Base-by-base conservation (phyloP, 345 rosid species). In the Boechera divaricarpa region DNA sequence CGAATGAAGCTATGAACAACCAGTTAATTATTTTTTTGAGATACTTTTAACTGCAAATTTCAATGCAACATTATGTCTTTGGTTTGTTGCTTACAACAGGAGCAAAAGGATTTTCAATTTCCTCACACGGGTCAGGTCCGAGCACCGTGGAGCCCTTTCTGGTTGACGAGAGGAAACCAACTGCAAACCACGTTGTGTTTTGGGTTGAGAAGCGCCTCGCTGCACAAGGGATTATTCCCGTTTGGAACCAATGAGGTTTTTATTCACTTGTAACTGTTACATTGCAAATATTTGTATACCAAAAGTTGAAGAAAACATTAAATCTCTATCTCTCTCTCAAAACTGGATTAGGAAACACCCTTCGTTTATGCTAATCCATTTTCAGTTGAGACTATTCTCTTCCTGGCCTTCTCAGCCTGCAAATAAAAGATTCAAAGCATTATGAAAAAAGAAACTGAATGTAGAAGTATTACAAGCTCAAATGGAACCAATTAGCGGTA, bases 61-160 rank as follows among this genome's bases (percentile, higher is more conserved):
- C 3, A 60, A 32, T 60, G 63, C 41, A 7, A 16, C 24, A 36
- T 35, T 16, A 24, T 76, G 11, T 65, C 4, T 45, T 39, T 53
- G 24, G 2, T 16, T 33, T 47, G 10, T 72, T 36, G 44, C 8
- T 44, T 60, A 67, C 66, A 29, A 39, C 81, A 94, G 98, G 98
- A 58, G 90, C 89, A 33, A 90, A 86, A 70, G 99, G 98, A 18
- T 92, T 92, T 77, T 85, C 98, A 2, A 67, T 92, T 36, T 88
- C 97, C 2, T 92, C 98, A 5, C 74, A 89, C 21, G 97, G 98
- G 57, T 85, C 83, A 31, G 92, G 13, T 72, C 87, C 86, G 41
- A 95, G 99, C 83, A 91, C 97, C 0, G 94, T 95, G 18, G 99
- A 95, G 74, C 99, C 98, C 3, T 95, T 95, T 83, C 98, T 90